phyloP scores from a whole-genome alignment of 2,329 filamentous ascomycete species.

The Ascochyta fabae region DNA sequence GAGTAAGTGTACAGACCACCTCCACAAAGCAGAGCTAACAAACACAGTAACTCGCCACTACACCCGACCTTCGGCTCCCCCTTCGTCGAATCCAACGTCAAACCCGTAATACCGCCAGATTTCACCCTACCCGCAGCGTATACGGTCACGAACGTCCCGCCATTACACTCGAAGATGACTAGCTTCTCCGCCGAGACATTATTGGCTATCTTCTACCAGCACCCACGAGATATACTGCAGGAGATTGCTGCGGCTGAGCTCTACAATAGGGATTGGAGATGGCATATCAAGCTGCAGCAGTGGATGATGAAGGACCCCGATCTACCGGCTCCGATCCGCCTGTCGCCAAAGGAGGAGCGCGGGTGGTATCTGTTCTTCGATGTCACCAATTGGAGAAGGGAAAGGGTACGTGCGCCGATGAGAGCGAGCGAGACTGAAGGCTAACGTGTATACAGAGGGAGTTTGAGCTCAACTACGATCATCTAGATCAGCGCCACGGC shows the following conservation, averaged over 20 bases:
- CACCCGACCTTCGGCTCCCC: constrained; percentile 69
- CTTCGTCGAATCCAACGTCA: constrained; percentile 64
- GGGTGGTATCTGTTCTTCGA: constrained; percentile 64
- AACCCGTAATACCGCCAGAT: constrained; percentile 65
- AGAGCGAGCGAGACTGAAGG: neutral
- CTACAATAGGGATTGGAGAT: constrained; percentile 60
- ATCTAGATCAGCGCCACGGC: constrained; percentile 56
- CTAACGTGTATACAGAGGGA: constrained; percentile 51
- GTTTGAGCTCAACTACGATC: constrained; percentile 60
- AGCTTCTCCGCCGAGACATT: constrained; percentile 69
- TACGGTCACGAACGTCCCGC: constrained; percentile 70
- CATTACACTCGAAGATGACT: constrained; percentile 63
- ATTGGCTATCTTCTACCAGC: constrained; percentile 74
- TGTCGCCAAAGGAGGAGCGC: constrained; percentile 56
- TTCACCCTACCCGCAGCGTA: constrained; percentile 69
- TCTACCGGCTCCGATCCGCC: constrained; percentile 51
- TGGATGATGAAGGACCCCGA: constrained; percentile 63
- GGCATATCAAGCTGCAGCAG: constrained; percentile 60
- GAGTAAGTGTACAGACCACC: constrained; percentile 55
- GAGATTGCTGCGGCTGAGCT: constrained; percentile 70
- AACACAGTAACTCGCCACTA: constrained; percentile 57
- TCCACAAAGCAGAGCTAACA: constrained; percentile 24
- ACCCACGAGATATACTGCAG: constrained; percentile 69
- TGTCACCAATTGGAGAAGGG: constrained; percentile 59
- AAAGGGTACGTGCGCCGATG: constrained; percentile 49